Percentiles rank a stretch among this genome's conserved stretches.
Evolutionary conservation across 73 alveolate species (phyloP).

Genomic region (Tetrahymena elliotti): DNA sequence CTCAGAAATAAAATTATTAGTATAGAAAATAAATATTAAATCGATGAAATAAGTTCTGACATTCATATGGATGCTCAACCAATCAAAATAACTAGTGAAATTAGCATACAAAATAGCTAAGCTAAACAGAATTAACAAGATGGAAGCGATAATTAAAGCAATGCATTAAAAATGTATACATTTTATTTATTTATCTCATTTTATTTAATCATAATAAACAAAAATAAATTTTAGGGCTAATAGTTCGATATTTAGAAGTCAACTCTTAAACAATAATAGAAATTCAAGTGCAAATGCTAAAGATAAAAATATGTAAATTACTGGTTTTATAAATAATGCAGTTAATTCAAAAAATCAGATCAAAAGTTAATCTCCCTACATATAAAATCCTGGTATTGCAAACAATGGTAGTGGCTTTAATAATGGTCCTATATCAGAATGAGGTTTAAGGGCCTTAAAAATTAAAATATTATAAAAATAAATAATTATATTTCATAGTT

Average conservation of each 20-base stretch:
- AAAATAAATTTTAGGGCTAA: neutral
- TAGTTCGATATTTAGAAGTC: neutral
- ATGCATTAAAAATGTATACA: neutral
- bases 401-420: neutral
- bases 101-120: neutral
- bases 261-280: neutral
- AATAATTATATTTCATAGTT: too few relatives aligned
- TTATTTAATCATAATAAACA: too few relatives aligned
- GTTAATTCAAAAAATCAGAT: neutral
- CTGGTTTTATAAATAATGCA: neutral
- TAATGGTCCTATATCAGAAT: neutral
- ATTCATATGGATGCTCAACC: constrained; percentile 30
- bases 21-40: constrained; percentile 9
- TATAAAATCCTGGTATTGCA: neutral
- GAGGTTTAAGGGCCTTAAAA: neutral
- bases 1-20: constrained; percentile 33
- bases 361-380: neutral
- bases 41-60: constrained; percentile 39
- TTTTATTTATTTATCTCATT: too few relatives aligned
- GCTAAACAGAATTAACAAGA: neutral
- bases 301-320: neutral
- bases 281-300: neutral
- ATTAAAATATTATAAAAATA: too few relatives aligned
- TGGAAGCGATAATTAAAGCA: neutral
- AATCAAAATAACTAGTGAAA: neutral